A percentile compares a stretch with the other conserved stretches of the same genome.
phyloP scores from a whole-genome alignment of 352 stramenopile species.

The Phytophthora lateralis region DNA sequence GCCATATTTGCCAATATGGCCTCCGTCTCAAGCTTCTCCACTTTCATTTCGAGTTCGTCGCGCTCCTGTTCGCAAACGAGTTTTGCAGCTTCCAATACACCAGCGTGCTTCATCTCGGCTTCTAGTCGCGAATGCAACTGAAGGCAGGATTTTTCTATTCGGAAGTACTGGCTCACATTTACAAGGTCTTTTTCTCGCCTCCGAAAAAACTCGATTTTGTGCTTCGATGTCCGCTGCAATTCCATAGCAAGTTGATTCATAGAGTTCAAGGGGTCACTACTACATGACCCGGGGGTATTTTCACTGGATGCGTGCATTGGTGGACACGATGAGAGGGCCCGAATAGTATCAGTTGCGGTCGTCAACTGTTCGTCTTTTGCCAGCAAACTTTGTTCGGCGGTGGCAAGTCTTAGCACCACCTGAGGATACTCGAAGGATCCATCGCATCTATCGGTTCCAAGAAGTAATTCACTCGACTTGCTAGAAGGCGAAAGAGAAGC shows the following conservation, averaged over 20 bases:
- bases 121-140: constrained; percentile 30
- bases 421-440: constrained; percentile 27
- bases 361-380: constrained; percentile 33
- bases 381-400: constrained; percentile 27
- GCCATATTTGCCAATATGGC: constrained; percentile 8
- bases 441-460: neutral
- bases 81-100: constrained; percentile 21
- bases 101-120: constrained; percentile 16
- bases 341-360: constrained; percentile 31
- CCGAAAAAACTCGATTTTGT: constrained; percentile 25
- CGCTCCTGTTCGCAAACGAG: constrained; percentile 29
- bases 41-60: constrained; percentile 26
- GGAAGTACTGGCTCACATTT: constrained; percentile 32
- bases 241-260: constrained; percentile 21
- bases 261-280: neutral
- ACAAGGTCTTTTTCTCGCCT: constrained; percentile 30
- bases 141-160: constrained; percentile 30
- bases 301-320: neutral
- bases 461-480: neutral
- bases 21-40: constrained; percentile 35
- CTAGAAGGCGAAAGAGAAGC: neutral
- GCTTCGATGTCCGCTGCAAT: constrained; percentile 19
- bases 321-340: constrained; percentile 23
- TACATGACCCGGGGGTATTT: neutral
- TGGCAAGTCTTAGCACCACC: constrained; percentile 26